Conservation (phyloP, 257 asterid species). For the Penstemon eatonii region DNA sequence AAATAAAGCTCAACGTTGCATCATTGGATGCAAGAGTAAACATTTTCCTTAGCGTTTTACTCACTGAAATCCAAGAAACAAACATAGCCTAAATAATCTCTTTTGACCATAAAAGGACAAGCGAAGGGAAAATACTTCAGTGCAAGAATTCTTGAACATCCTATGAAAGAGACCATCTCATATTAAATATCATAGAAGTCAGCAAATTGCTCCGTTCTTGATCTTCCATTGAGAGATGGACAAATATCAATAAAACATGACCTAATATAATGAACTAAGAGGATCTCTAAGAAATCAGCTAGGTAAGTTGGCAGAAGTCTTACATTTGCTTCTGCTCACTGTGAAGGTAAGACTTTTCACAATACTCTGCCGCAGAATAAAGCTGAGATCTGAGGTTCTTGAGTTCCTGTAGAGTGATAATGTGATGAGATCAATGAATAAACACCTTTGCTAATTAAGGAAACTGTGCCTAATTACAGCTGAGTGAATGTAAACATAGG, state of each 20-base stretch:
- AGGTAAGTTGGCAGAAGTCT: conserved; percentile 29
- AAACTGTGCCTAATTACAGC: neutral
- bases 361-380: conserved; percentile 93
- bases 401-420: conserved; percentile 62
- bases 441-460: neutral
- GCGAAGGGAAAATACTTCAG: neutral
- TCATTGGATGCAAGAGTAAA: too few relatives aligned
- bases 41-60: too few relatives aligned
- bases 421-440: conserved; percentile 20
- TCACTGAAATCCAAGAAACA: too few relatives aligned
- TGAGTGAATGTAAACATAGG: neutral
- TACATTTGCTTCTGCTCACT: conserved; percentile 93
- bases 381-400: conserved; percentile 92
- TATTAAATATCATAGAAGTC: conserved; percentile 1
- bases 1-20: too few relatives aligned
- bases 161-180: conserved; percentile 3
- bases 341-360: conserved; percentile 82
- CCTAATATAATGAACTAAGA: conserved; percentile 20
- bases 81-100: neutral
- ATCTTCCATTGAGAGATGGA: neutral
- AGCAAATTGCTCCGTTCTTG: conserved; percentile 14
- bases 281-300: neutral
- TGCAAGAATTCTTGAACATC: conserved; percentile 10
- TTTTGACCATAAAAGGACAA: conserved; percentile 21
- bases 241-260: conserved; percentile 10